A percentile compares a stretch with the other conserved stretches of the same genome.
phyloP scores from a whole-genome alignment of 2,329 filamentous ascomycete genomes.

The Phyllosticta capitalensis region DNA sequence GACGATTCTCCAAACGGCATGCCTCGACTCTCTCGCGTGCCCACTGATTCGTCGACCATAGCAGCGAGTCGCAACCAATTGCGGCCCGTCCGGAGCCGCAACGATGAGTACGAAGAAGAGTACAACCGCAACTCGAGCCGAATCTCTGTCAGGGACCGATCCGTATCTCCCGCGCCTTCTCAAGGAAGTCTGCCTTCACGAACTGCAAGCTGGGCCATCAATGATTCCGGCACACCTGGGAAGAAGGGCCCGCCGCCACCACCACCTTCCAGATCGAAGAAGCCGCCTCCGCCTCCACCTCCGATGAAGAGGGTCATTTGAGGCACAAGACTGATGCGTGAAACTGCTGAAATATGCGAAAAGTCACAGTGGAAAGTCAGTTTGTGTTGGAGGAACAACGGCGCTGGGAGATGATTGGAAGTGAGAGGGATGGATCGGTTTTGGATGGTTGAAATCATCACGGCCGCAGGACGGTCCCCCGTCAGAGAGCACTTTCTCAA shows the following conservation, averaged over 20 bases:
- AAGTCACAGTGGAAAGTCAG: background rate
- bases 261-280: constrained; percentile 53
- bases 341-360: background rate
- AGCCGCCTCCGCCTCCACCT: constrained; percentile 54
- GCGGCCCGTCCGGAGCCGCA: constrained; percentile 30
- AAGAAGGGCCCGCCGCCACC: constrained; percentile 48
- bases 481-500: background rate
- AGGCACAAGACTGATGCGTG: constrained; percentile 18
- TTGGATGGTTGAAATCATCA: too few relatives aligned
- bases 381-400: background rate
- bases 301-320: constrained; percentile 52
- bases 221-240: constrained; percentile 12
- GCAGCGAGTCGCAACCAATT: constrained; percentile 39
- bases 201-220: constrained; percentile 37
- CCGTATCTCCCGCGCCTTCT: constrained; percentile 45
- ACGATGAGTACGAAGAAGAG: constrained; percentile 26
- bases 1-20: constrained; percentile 41
- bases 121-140: constrained; percentile 21
- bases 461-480: constrained; percentile 6
- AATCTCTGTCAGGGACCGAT: constrained; percentile 28
- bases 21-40: constrained; percentile 41
- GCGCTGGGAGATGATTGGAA: background rate
- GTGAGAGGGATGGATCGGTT: background rate
- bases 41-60: constrained; percentile 45
- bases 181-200: constrained; percentile 43